Base-by-base conservation (phyloP, 257 asterid genomes). In the Capsicum baccatum region DNA sequence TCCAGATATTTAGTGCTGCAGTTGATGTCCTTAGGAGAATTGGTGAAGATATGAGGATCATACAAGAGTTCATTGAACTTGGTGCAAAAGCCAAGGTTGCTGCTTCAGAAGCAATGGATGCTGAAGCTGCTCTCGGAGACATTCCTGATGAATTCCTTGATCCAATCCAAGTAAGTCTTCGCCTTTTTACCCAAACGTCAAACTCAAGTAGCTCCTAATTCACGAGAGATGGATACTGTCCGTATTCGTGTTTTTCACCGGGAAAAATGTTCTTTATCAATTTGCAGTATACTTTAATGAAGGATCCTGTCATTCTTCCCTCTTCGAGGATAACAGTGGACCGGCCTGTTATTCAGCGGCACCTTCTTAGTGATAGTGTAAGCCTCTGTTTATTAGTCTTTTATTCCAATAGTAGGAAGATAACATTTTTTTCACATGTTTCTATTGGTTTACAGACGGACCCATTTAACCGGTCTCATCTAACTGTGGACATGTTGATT, bases 141-240 rank as follows among this genome's bases (percentile, higher is more conserved):
- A 91, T 97, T 87, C 99, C 99, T n/a, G 99, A 95, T 79, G 99
- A 97, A 89, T 95, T 94, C 93, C 97, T 97, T 8, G 99, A 97
- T 84, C 99, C 99, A 33, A 97, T 97, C 88, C 99, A 97, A 94
- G 99, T 95, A 86, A 69, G 85, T 81, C 11, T 13, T 13, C 39
- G 15, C 3, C 17, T 58, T 14, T 79, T 66, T 5, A 69, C 44
- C 59, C 6, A 2, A 26, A 19, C 8, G 79, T 78, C 16, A 10
- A 33, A 54, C 33, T 78, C 82, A 26, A 54, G 81, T 16, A 14
- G 48, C 48, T 21, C 14, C 2, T 8, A 26, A 1, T 54, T 54
- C 48, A 21, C 13, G 15, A 55, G 19, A 54, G 19, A 52, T 21
- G 12, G 47, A 73, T 74, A 48, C 21, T 47, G 15, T 71, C 80